Percentiles rank a stretch among this genome's conserved stretches.
Conservation (phyloP, 2,329 filamentous ascomycete species). For the Beauveria sp. region DNA sequence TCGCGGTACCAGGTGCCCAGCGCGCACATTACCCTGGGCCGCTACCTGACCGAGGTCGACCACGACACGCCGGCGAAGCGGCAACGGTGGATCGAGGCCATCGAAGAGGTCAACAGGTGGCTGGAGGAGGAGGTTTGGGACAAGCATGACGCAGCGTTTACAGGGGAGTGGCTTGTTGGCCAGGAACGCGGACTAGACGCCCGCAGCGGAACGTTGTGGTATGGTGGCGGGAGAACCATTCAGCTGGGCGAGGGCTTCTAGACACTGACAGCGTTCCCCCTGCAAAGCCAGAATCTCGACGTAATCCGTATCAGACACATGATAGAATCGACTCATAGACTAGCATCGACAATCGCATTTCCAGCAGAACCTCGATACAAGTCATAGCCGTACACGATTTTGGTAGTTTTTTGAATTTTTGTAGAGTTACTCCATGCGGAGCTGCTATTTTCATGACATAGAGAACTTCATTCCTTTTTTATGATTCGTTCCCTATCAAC, state of each 20-base stretch:
- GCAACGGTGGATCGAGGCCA: constrained; percentile 54
- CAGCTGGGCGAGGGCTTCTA: constrained; percentile 54
- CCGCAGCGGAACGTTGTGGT: constrained; percentile 73
- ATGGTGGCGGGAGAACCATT: constrained; percentile 71
- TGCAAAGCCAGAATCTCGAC: neutral
- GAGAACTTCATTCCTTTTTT: constrained; percentile 19
- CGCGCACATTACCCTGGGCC: constrained; percentile 78
- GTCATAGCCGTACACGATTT: neutral
- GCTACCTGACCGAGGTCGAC: constrained; percentile 66
- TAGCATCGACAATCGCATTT: neutral
- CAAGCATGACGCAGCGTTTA: constrained; percentile 30
- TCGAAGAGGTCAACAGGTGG: constrained; percentile 73
- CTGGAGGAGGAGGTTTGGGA: constrained; percentile 66
- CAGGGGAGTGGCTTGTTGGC: constrained; percentile 79
- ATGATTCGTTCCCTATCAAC: constrained; percentile 37
- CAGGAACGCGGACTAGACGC: constrained; percentile 74
- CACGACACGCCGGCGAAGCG: constrained; percentile 52
- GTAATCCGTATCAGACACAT: neutral
- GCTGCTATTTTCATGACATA: constrained; percentile 12
- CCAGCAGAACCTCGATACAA: too few species aligned
- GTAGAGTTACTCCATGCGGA: neutral
- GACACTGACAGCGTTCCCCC: neutral
- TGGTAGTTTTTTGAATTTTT: constrained; percentile 7
- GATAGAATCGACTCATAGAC: neutral
- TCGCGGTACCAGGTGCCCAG: constrained; percentile 84